Evolutionary conservation across 306 rosid genomes (phyloP).

Genomic region (Quercus wislizeni): DNA sequence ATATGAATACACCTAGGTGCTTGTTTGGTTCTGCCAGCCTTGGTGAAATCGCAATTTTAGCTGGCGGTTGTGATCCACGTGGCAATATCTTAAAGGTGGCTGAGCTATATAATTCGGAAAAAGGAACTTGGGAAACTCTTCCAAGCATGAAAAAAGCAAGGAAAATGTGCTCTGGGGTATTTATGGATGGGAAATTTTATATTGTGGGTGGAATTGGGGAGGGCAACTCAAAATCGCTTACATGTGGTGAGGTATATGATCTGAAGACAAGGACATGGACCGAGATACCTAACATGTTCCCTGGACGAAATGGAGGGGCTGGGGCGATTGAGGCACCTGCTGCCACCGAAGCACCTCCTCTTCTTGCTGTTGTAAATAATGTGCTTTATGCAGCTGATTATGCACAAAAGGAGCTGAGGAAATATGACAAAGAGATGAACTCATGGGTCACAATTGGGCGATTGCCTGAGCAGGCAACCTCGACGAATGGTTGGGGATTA

Average conservation of each 20-base stretch:
- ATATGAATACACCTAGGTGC: constrained; percentile 63
- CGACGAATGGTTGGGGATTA: constrained; percentile 69
- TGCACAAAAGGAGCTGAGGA: constrained; percentile 38
- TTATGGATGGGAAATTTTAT: constrained; percentile 65
- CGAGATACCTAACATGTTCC: constrained; percentile 64
- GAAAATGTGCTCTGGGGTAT: constrained; percentile 65
- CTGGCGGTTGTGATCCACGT: constrained; percentile 61
- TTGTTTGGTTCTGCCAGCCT: constrained; percentile 75
- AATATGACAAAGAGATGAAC: constrained; percentile 42
- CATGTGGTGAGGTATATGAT: constrained; percentile 72
- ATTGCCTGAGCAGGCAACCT: constrained; percentile 47
- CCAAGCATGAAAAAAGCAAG: constrained; percentile 62
- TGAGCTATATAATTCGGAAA: constrained; percentile 71
- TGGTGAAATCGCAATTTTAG: constrained; percentile 63
- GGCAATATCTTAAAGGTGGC: constrained; percentile 59
- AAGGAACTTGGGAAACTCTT: constrained; percentile 58
- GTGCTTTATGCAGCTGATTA: constrained; percentile 67
- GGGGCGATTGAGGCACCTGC: constrained; percentile 24
- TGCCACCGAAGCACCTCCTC: constrained; percentile 69
- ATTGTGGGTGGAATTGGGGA: constrained; percentile 65
- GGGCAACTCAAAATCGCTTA: constrained; percentile 25
- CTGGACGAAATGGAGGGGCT: constrained; percentile 30
- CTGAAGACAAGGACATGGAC: constrained; percentile 52
- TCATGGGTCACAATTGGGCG: constrained; percentile 52
- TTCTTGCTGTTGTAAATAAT: constrained; percentile 77